Conservation (phyloP, 2,329 filamentous ascomycete genomes). For the Pseudocercospora musae region DNA sequence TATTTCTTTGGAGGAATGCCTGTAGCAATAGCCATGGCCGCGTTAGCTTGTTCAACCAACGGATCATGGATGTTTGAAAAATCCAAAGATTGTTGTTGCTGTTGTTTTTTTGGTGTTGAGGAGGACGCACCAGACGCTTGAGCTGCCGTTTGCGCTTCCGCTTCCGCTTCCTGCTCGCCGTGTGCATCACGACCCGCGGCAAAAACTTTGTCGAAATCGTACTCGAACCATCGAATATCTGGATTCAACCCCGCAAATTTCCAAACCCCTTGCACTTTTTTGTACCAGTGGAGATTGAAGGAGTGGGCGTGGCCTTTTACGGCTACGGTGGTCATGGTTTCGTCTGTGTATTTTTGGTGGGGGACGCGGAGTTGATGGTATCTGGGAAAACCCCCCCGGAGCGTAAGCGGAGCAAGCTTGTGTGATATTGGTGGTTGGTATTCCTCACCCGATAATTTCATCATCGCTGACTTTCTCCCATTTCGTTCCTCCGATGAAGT, state of each 20-base stretch:
- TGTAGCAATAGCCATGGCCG: slow-evolving; percentile 19
- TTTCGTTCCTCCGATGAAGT: slow-evolving; percentile 53
- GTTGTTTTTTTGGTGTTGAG: too few species aligned
- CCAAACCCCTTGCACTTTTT: slow-evolving; percentile 57
- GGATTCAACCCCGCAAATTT: slow-evolving; percentile 56
- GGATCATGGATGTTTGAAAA: slow-evolving; percentile 15
- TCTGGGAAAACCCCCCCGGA: slow-evolving; percentile 22
- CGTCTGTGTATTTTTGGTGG: slow-evolving; percentile 55
- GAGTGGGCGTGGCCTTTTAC: slow-evolving; percentile 58
- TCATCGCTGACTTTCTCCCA: slow-evolving; percentile 51
- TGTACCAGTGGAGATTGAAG: slow-evolving; percentile 54
- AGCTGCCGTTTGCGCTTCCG: slow-evolving; percentile 5
- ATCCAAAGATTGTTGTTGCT: slow-evolving; percentile 13
- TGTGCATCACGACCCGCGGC: slow-evolving; percentile 46
- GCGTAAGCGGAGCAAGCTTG: too few species aligned
- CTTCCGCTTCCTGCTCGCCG: slow-evolving; percentile 32
- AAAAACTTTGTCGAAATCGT: slow-evolving; percentile 56
- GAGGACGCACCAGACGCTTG: slow-evolving; percentile 14
- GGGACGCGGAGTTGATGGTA: slow-evolving; percentile 58
- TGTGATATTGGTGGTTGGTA: too few species aligned
- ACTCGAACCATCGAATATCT: slow-evolving; percentile 55
- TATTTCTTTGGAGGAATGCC: slow-evolving; percentile 22
- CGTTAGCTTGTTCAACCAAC: slow-evolving; percentile 21
- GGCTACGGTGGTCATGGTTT: slow-evolving; percentile 44
- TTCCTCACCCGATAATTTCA: slow-evolving; percentile 40